A percentile compares a stretch with the other conserved stretches of the same genome.
Conservation (phyloP, 2,329 filamentous ascomycete genomes). For the Alternaria hordeiaustralica region DNA sequence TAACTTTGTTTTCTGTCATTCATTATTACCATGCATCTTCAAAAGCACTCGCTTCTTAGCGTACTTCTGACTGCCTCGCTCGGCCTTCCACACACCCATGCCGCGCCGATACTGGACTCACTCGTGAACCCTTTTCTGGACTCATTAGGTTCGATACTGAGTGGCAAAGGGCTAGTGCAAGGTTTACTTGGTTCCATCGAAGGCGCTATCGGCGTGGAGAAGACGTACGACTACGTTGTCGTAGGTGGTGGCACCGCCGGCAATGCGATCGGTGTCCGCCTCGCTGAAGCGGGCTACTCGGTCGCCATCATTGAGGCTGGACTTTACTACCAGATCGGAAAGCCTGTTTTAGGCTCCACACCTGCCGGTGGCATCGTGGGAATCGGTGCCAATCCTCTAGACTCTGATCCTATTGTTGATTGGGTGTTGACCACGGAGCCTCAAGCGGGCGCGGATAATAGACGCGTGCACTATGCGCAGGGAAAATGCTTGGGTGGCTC, state of each 20-base stretch:
- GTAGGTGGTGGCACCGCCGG: conserved; percentile 32
- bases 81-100: background rate
- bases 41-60: background rate
- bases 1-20: background rate
- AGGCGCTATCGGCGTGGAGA: background rate
- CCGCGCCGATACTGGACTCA: background rate
- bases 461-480: conserved; percentile 1
- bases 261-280: conserved; percentile 21
- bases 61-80: background rate
- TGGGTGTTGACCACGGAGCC: background rate
- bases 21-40: background rate
- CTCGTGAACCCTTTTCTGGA: background rate
- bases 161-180: background rate
- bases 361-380: background rate
- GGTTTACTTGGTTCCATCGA: background rate
- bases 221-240: conserved; percentile 32
- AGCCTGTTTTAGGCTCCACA: conserved; percentile 24
- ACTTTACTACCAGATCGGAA: conserved; percentile 30
- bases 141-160: background rate
- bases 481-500: conserved; percentile 4
- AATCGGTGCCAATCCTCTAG: conserved; percentile 8
- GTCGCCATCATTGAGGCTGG: conserved; percentile 17
- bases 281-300: conserved; percentile 24
- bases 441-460: background rate
- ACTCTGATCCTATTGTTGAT: conserved; percentile 22